These are phyloP conservation scores for Erodium moschatum DNA, from an alignment of 441 rosid species.

Conservation along the genomic window DNA sequence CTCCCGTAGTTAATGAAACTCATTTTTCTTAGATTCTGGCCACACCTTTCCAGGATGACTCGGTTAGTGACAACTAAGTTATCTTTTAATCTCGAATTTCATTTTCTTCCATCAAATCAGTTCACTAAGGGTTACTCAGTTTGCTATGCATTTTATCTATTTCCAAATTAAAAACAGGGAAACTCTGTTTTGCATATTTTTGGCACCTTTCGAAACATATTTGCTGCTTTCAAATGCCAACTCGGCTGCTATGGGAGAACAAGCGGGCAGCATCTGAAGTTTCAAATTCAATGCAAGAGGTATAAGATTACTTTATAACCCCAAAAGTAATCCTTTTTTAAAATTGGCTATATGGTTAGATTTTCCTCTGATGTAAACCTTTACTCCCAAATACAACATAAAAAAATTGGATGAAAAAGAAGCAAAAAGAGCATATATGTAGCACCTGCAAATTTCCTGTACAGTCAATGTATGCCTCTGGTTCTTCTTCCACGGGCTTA, in stretches of 20 bases:
- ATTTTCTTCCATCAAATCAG: too few relatives aligned
- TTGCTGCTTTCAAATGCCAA: too few relatives aligned
- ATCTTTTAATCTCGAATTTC: too few relatives aligned
- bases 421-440: slow-evolving; percentile 16
- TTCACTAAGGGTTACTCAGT: too few relatives aligned
- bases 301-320: neutral
- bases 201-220: slow-evolving; percentile 6
- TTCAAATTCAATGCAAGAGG: slow-evolving; percentile 6
- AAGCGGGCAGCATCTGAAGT: neutral
- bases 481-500: slow-evolving; percentile 71
- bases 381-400: neutral
- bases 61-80: too few relatives aligned
- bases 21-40: neutral
- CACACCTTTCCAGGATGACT: too few relatives aligned
- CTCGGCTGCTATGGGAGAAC: neutral
- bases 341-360: neutral
- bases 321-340: neutral
- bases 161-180: neutral
- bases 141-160: neutral
- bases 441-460: slow-evolving; percentile 96
- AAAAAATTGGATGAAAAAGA: neutral
- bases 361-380: slow-evolving; percentile 1
- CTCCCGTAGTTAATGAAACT: neutral
- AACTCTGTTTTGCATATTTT: neutral
- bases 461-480: slow-evolving; percentile 88